These are phyloP conservation scores for Fusarium proliferatum DNA, from an alignment of 2,329 filamentous ascomycete species.

Conservation along the genomic window DNA sequence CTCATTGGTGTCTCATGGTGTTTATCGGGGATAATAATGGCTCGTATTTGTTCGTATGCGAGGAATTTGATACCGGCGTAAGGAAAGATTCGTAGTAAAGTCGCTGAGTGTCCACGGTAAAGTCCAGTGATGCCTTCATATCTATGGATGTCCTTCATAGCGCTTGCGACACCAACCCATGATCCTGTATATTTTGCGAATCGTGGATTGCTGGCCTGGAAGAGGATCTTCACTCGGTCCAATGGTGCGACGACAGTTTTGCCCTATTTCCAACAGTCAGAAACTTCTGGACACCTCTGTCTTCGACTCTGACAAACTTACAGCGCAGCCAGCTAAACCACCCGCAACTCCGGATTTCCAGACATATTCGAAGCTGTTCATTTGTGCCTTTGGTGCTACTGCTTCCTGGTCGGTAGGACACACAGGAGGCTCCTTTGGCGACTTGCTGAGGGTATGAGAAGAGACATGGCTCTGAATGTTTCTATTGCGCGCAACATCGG, in stretches of 20 bases:
- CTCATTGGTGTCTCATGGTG: conserved; percentile 84
- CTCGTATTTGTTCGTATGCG: conserved; percentile 95
- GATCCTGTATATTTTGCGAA: conserved; percentile 93
- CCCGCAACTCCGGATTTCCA: conserved; percentile 87
- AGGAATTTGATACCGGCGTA: conserved; percentile 99
- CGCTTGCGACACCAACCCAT: conserved; percentile 84
- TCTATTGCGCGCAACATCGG: conserved; percentile 58
- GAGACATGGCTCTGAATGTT: conserved; percentile 46
- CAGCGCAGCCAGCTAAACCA: conserved; percentile 90
- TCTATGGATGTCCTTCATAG: conserved; percentile 84
- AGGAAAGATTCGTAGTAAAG: conserved; percentile 92
- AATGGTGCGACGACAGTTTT: conserved; percentile 96
- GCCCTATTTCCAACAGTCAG: conserved; percentile 65
- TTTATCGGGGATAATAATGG: conserved; percentile 75
- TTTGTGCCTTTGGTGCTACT: conserved; percentile 58
- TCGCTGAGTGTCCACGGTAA: conserved; percentile 94
- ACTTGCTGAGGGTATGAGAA: conserved; percentile 32
- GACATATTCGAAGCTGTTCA: conserved; percentile 83
- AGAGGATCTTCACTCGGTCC: conserved; percentile 98
- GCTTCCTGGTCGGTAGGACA: conserved; percentile 61
- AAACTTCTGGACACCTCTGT: neutral
- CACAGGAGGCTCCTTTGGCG: conserved; percentile 53
- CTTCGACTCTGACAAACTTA: conserved; percentile 59
- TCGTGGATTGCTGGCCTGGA: conserved; percentile 93
- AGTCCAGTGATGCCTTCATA: conserved; percentile 80